Percentiles rank a stretch among this genome's conserved stretches.
phyloP scores from a whole-genome alignment of 2,329 filamentous ascomycete genomes.

The Hymenoscyphus salicellus region DNA sequence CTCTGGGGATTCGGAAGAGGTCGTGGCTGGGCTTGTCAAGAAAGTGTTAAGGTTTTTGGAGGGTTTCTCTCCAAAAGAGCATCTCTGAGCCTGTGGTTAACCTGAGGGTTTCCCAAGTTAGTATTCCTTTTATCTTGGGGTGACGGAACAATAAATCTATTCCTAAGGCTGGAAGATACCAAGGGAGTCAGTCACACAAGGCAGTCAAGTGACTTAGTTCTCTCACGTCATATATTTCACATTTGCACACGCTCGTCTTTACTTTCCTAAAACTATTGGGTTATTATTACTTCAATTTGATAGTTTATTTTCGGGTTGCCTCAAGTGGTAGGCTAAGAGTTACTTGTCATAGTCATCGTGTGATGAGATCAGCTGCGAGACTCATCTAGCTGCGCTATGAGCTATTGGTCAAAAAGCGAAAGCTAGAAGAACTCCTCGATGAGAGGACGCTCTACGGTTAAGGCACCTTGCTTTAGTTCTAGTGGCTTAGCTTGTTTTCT shows the following conservation, averaged over 20 bases:
- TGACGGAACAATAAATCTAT: too few relatives aligned
- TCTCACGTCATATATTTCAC: too few relatives aligned
- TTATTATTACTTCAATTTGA: too few relatives aligned
- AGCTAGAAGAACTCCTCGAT: not conserved
- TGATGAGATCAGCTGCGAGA: not conserved
- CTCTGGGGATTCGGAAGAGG: slow-evolving; percentile 44
- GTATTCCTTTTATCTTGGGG: too few relatives aligned
- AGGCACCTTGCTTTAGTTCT: not conserved
- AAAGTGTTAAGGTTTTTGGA: slow-evolving; percentile 50
- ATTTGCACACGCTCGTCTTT: too few relatives aligned
- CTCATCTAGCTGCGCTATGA: not conserved
- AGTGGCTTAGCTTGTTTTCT: not conserved
- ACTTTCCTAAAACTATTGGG: too few relatives aligned
- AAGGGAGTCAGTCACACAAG: too few relatives aligned
- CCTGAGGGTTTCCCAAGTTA: not conserved
- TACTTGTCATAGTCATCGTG: too few relatives aligned
- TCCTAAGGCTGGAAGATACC: too few relatives aligned
- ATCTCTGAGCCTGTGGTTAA: not conserved
- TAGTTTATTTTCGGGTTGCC: too few relatives aligned
- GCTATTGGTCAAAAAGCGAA: not conserved
- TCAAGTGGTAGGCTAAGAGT: too few relatives aligned
- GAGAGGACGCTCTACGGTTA: not conserved
- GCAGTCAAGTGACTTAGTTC: too few relatives aligned
- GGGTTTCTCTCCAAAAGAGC: not conserved
- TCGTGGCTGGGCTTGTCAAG: slow-evolving; percentile 47